phyloP scores from a whole-genome alignment of 768 basidiomycete genomes.

The Tephrocybe rancida region DNA sequence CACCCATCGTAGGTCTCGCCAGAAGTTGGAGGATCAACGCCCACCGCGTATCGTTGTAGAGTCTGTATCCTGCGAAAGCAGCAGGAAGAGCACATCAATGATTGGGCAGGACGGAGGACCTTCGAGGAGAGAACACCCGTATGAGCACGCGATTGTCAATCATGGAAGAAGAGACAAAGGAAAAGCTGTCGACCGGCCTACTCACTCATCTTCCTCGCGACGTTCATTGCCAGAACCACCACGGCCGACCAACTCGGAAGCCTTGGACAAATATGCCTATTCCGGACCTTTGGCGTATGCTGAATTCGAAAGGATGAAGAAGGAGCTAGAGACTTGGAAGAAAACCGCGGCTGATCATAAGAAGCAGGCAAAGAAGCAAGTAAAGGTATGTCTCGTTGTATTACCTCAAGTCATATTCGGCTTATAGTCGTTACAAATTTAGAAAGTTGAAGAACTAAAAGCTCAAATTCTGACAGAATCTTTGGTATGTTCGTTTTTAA shows the following conservation, averaged over 20 bases:
- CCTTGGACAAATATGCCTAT: slow-evolving; percentile 19
- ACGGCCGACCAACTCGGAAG: slow-evolving; percentile 6
- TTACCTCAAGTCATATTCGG: not conserved
- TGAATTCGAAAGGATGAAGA: slow-evolving; percentile 57
- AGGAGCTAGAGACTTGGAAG: slow-evolving; percentile 59
- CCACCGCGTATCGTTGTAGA: slow-evolving; percentile 5
- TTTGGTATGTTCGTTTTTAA: slow-evolving; percentile 31
- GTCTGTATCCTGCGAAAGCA: not conserved
- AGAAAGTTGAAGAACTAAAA: slow-evolving; percentile 59
- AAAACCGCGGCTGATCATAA: slow-evolving; percentile 47
- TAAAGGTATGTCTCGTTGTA: slow-evolving; percentile 45
- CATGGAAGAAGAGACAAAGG: slow-evolving; percentile 24
- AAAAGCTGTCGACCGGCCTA: slow-evolving; percentile 17
- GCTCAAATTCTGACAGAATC: slow-evolving; percentile 38
- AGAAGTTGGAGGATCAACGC: slow-evolving; percentile 2
- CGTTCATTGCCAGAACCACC: slow-evolving; percentile 6
- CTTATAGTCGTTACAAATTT: slow-evolving; percentile 6
- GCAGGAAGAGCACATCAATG: not conserved
- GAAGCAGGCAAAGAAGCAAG: slow-evolving; percentile 55
- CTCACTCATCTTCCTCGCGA: slow-evolving; percentile 12
- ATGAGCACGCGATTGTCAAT: not conserved
- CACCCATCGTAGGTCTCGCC: slow-evolving; percentile 8
- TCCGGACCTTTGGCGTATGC: slow-evolving; percentile 41
- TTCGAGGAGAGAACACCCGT: not conserved
- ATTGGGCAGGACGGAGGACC: not conserved